These are phyloP conservation scores for Elsinoe necatrix DNA, from an alignment of 2,329 filamentous ascomycete genomes.

Conservation along the genomic window DNA sequence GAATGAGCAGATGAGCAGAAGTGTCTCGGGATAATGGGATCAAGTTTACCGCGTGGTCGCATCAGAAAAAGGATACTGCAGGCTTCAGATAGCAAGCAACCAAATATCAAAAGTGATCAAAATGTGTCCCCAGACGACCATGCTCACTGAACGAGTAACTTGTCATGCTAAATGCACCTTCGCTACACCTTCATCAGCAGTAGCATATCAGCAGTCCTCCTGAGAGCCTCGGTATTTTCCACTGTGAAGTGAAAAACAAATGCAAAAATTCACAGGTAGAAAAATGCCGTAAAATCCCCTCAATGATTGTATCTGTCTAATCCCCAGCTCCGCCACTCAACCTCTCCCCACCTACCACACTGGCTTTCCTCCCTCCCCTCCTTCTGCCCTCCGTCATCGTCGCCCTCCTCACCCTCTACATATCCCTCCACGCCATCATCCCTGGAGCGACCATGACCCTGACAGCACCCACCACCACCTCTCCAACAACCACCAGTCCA, in stretches of 20 bases:
- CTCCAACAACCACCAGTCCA: constrained; percentile 20
- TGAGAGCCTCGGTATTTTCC: no score
- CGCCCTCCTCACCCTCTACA: not conserved
- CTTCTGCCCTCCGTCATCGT: not conserved
- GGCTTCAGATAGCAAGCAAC: not conserved
- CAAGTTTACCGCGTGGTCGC: not conserved
- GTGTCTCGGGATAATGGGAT: not conserved
- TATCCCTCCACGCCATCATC: not conserved
- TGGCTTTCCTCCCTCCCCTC: not conserved
- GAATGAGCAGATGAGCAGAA: no score
- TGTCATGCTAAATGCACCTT: no score
- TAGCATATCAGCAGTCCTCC: no score
- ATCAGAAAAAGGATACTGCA: not conserved
- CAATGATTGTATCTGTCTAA: not conserved
- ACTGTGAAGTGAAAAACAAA: no score
- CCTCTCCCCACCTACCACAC: not conserved
- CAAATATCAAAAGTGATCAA: not conserved
- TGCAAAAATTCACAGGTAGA: no score
- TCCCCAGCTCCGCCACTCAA: not conserved
- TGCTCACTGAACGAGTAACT: not conserved
- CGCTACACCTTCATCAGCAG: no score
- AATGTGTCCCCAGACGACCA: not conserved
- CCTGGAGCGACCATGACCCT: not conserved
- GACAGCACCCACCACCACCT: not conserved
- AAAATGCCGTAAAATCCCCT: not conserved